Evolutionary conservation across 1,139 yeast species (phyloP).

Genomic region (Pichia sp.): DNA sequence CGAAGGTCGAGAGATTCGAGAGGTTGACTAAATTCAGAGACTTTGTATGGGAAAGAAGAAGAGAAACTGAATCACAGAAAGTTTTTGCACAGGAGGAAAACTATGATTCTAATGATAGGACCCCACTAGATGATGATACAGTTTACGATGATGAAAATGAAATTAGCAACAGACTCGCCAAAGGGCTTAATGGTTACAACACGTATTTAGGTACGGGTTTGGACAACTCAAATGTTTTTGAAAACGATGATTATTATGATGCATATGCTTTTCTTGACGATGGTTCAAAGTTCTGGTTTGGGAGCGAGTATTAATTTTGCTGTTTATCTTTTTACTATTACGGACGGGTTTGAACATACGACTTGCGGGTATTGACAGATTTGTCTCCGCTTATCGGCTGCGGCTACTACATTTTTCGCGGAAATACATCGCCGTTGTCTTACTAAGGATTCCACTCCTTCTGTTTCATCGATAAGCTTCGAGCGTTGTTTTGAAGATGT

Average conservation of each 20-base stretch:
- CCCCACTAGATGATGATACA: neutral
- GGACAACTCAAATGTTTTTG: neutral
- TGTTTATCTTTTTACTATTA: no score
- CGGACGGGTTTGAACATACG: no score
- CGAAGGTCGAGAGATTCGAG: constrained; percentile 17
- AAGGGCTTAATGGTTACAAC: neutral
- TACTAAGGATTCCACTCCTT: no score
- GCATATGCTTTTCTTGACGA: constrained; percentile 16
- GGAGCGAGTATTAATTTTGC: constrained; percentile 2
- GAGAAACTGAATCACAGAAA: neutral
- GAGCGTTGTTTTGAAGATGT: no score
- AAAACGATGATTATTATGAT: neutral
- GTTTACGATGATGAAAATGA: neutral
- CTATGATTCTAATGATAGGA: neutral
- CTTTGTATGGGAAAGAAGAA: constrained; percentile 4
- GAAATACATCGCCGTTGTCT: no score
- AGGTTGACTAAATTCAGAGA: constrained; percentile 18
- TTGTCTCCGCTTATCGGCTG: no score
- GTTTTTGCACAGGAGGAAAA: neutral
- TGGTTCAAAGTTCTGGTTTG: constrained; percentile 19
- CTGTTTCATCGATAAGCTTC: no score
- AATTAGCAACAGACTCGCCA: neutral
- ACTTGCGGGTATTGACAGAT: no score
- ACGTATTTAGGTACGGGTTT: neutral
- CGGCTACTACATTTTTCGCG: no score